These are phyloP conservation scores for Neonectria punicea DNA, from an alignment of 2,329 filamentous ascomycete genomes.

Conservation along the genomic window DNA sequence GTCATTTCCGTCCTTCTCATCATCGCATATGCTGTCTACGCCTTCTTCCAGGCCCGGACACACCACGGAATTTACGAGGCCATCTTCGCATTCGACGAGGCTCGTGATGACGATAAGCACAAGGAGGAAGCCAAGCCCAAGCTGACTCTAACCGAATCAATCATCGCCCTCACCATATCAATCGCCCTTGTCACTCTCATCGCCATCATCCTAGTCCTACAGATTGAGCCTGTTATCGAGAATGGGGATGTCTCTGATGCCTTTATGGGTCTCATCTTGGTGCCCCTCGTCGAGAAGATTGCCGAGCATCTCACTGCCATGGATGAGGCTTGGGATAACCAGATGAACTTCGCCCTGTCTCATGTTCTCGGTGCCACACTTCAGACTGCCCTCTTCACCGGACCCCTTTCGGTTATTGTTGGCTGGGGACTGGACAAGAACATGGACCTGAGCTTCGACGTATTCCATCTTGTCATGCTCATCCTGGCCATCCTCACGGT, in stretches of 20 bases:
- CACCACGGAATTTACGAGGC: constrained; percentile 82
- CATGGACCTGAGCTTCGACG: constrained; percentile 86
- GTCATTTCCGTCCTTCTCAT: constrained; percentile 77
- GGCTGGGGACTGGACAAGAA: constrained; percentile 78
- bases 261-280: constrained; percentile 77
- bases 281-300: constrained; percentile 86
- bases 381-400: constrained; percentile 90
- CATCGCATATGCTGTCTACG: constrained; percentile 72
- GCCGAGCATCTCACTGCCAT: constrained; percentile 87
- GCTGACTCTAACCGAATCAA: constrained; percentile 78
- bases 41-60: constrained; percentile 80
- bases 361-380: constrained; percentile 89
- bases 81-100: constrained; percentile 77
- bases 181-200: constrained; percentile 78
- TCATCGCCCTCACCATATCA: constrained; percentile 71
- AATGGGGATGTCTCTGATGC: constrained; percentile 59
- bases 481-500: constrained; percentile 88
- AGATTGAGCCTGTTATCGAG: constrained; percentile 71
- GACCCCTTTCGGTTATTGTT: constrained; percentile 82
- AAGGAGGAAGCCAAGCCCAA: constrained; percentile 71
- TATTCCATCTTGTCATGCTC: constrained; percentile 85
- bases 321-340: constrained; percentile 85
- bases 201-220: constrained; percentile 76
- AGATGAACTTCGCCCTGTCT: constrained; percentile 86
- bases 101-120: constrained; percentile 71